Evolutionary conservation across 106 monocot species (phyloP).

Genomic region (Chionographis japonica): DNA sequence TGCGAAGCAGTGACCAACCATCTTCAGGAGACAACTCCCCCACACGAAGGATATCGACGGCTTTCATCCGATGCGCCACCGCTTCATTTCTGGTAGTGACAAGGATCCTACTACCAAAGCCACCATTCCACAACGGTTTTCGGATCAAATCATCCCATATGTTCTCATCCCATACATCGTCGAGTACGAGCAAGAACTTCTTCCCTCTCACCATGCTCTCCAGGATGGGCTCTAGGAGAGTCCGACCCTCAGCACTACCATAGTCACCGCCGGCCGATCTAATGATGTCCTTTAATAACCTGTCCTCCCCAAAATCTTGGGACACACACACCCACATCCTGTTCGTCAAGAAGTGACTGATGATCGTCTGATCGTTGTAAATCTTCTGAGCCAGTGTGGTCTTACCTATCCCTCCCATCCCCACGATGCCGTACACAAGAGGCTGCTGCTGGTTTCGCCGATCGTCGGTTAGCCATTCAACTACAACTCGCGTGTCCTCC

Average conservation of each 20-base stretch:
- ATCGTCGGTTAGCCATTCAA: not conserved
- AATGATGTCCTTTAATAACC: slow-evolving; percentile 25
- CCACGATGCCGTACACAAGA: slow-evolving; percentile 22
- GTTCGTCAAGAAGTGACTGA: slow-evolving; percentile 13
- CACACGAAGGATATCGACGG: slow-evolving; percentile 5
- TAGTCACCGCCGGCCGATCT: slow-evolving; percentile 6
- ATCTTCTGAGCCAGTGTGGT: slow-evolving; percentile 43
- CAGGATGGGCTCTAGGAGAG: slow-evolving; percentile 6
- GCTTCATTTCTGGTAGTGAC: slow-evolving; percentile 26
- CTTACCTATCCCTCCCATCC: slow-evolving; percentile 51
- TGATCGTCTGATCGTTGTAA: slow-evolving; percentile 19
- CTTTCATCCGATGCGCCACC: slow-evolving; percentile 12
- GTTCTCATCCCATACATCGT: slow-evolving; percentile 19
- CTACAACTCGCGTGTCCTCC: too few relatives aligned
- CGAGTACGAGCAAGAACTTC: slow-evolving; percentile 24
- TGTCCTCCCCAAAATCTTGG: slow-evolving; percentile 8
- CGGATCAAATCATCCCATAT: slow-evolving; percentile 27
- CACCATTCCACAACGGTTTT: slow-evolving; percentile 5
- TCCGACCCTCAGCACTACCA: slow-evolving; percentile 3
- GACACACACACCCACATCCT: slow-evolving; percentile 24
- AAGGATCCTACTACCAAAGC: slow-evolving; percentile 14
- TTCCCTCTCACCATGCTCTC: not conserved
- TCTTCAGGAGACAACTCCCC: slow-evolving; percentile 6
- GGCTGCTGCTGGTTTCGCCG: slow-evolving; percentile 1
- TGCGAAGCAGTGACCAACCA: slow-evolving; percentile 19